Percentiles rank a stretch among this genome's conserved stretches.
Evolutionary conservation across 2,329 filamentous ascomycete species (phyloP).

Genomic region (Allantophomopsis lycopodina): DNA sequence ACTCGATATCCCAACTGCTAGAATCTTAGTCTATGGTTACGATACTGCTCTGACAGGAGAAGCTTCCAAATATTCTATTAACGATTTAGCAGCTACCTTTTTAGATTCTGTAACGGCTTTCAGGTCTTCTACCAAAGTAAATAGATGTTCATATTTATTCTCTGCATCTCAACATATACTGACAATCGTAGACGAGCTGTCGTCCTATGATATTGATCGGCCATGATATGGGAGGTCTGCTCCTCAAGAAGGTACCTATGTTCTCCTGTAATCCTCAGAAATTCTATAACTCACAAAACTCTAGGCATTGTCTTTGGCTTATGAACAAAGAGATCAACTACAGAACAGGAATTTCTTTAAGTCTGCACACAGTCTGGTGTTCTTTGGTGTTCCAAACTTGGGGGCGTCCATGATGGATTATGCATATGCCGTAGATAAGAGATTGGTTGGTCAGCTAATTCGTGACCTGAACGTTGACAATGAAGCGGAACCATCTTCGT

Average conservation of each 20-base stretch:
- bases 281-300: not conserved
- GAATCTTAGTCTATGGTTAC: slow-evolving; percentile 18
- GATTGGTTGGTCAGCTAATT: no score
- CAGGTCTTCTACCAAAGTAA: slow-evolving; percentile 14
- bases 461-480: no score
- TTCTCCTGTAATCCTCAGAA: no score
- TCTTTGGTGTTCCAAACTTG: slow-evolving; percentile 18
- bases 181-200: no score
- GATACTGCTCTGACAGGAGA: slow-evolving; percentile 7
- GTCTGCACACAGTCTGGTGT: slow-evolving; percentile 11
- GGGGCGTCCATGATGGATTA: slow-evolving; percentile 2
- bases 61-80: no score
- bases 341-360: slow-evolving; percentile 4
- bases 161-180: not conserved
- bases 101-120: slow-evolving; percentile 7
- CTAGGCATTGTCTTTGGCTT: slow-evolving; percentile 9
- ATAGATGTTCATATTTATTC: not conserved
- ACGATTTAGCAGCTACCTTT: no score
- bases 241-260: no score
- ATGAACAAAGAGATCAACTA: not conserved
- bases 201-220: no score
- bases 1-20: slow-evolving; percentile 7
- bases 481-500: no score
- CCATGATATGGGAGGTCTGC: no score
- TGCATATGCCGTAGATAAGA: no score